Percentiles rank a stretch among this genome's conserved stretches.
phyloP scores from a whole-genome alignment of 345 rosid genomes.

The Eutrema japonicum region DNA sequence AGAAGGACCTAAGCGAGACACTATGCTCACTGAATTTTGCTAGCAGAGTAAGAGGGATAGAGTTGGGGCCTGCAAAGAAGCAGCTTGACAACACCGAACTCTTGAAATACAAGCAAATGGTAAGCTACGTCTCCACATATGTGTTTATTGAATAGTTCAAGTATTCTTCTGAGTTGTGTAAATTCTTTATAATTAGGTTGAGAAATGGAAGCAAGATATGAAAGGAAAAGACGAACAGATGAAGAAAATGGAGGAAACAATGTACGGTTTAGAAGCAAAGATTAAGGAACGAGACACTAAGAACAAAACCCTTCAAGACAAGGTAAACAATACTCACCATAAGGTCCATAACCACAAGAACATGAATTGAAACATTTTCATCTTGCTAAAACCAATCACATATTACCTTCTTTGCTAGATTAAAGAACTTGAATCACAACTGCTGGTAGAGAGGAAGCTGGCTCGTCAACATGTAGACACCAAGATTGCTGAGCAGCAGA shows the following conservation, averaged over 20 bases:
- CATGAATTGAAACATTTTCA: not conserved
- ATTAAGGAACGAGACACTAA: slow-evolving; percentile 80
- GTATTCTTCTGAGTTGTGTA: not conserved
- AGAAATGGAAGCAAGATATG: slow-evolving; percentile 80
- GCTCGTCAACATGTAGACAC: slow-evolving; percentile 96
- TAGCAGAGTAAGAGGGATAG: slow-evolving; percentile 93
- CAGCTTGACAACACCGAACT: slow-evolving; percentile 79
- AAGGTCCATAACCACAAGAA: slow-evolving; percentile 18
- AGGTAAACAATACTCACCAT: slow-evolving; percentile 52
- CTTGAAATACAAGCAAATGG: slow-evolving; percentile 86
- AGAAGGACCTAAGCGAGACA: slow-evolving; percentile 80
- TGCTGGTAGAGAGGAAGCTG: slow-evolving; percentile 87
- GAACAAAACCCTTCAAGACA: slow-evolving; percentile 78
- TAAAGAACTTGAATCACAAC: slow-evolving; percentile 89
- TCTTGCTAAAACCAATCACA: slow-evolving; percentile 16
- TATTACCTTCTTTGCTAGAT: slow-evolving; percentile 51
- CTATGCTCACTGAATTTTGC: slow-evolving; percentile 95
- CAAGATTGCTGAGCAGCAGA: slow-evolving; percentile 73
- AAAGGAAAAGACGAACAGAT: slow-evolving; percentile 87
- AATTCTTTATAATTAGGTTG: slow-evolving; percentile 55
- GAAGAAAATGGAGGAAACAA: slow-evolving; percentile 83
- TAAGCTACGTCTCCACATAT: slow-evolving; percentile 39
- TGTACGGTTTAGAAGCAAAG: slow-evolving; percentile 67
- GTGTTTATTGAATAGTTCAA: slow-evolving; percentile 16
- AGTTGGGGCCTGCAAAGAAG: slow-evolving; percentile 89